Percentiles rank a stretch among this genome's conserved stretches.
Conservation (phyloP, 768 basidiomycete species). For the Boletus rubescentipes region DNA sequence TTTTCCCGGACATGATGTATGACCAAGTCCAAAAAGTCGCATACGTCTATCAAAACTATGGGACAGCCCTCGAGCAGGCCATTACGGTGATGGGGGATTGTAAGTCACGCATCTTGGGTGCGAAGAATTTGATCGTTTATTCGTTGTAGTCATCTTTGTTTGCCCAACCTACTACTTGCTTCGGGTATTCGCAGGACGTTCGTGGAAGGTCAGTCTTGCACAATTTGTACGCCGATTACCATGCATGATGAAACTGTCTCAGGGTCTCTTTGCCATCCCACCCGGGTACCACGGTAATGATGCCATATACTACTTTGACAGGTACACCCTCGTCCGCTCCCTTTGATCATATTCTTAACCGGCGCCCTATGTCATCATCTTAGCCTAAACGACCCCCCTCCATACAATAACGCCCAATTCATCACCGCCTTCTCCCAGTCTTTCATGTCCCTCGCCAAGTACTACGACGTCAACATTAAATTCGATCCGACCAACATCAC, state of each 20-base stretch:
- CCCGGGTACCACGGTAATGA: constrained; percentile 35
- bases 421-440: constrained; percentile 26
- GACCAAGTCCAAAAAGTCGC: constrained; percentile 27
- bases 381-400: constrained; percentile 4
- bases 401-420: constrained; percentile 30
- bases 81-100: constrained; percentile 41
- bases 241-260: neutral
- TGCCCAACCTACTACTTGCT: constrained; percentile 37
- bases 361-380: neutral
- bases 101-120: constrained; percentile 17
- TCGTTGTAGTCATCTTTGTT: constrained; percentile 32
- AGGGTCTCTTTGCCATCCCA: constrained; percentile 34
- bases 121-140: neutral
- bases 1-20: constrained; percentile 41
- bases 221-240: constrained; percentile 16
- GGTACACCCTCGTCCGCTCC: neutral
- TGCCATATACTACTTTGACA: constrained; percentile 41
- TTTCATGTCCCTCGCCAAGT: constrained; percentile 25
- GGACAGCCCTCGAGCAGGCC: constrained; percentile 35
- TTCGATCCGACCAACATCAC: constrained; percentile 18
- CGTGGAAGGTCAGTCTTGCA: constrained; percentile 34
- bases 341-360: neutral
- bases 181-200: constrained; percentile 27
- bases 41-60: constrained; percentile 30
- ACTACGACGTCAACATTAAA: constrained; percentile 23